A percentile compares a stretch with the other conserved stretches of the same genome.
phyloP scores from a whole-genome alignment of 176 grass and related monocot species.

The Oryza coarctata region DNA sequence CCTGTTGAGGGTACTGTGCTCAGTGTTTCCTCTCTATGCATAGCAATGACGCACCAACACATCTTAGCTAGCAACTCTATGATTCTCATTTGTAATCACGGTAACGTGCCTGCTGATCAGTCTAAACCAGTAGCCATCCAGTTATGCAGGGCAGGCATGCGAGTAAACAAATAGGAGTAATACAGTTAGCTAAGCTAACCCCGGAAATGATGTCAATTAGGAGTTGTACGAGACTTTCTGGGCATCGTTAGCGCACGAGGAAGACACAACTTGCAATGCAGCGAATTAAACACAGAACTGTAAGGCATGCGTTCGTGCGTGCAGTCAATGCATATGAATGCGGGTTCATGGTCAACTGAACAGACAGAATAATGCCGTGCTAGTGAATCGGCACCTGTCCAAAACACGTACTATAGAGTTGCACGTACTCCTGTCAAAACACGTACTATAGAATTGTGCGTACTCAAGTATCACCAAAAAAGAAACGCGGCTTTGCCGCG shows the following conservation, averaged over 20 bases:
- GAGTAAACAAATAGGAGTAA: background rate
- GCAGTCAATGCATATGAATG: conserved; percentile 23
- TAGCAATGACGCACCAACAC: background rate
- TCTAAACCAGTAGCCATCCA: background rate
- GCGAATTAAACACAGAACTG: conserved; percentile 26
- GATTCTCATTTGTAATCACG: background rate
- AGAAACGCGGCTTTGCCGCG: too few relatives aligned
- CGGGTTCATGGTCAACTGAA: conserved; percentile 30
- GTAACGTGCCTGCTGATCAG: background rate
- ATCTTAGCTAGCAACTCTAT: background rate
- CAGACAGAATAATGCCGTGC: conserved; percentile 26
- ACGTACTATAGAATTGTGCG: too few relatives aligned
- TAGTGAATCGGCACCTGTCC: background rate
- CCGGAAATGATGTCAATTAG: background rate
- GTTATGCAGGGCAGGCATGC: background rate
- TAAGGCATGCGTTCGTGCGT: background rate
- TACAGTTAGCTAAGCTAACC: background rate
- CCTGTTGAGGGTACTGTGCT: background rate
- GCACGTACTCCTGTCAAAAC: too few relatives aligned
- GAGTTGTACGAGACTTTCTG: background rate
- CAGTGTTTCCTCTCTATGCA: background rate
- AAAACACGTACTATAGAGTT: background rate
- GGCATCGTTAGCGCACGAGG: background rate
- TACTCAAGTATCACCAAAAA: too few relatives aligned
- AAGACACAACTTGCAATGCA: background rate